Conservation (phyloP, 2,329 filamentous ascomycete genomes). For the Stagonosporopsis tanaceti region DNA sequence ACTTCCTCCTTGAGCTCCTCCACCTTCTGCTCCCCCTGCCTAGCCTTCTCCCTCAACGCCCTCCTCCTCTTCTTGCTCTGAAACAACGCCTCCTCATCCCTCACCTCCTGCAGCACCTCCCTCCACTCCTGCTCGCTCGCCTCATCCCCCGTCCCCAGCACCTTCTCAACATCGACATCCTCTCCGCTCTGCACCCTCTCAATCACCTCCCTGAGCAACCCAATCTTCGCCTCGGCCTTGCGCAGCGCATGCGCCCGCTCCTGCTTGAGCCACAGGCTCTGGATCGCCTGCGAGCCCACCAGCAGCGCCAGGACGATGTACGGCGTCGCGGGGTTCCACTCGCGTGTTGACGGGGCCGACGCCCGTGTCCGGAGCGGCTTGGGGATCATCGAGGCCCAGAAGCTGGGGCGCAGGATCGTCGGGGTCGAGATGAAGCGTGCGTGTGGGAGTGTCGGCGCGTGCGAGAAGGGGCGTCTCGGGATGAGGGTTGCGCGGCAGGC, state of each 20-base stretch:
- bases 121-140: slow-evolving; percentile 86
- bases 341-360: slow-evolving; percentile 32
- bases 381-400: slow-evolving; percentile 51
- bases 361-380: slow-evolving; percentile 32
- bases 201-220: slow-evolving; percentile 77
- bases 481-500: slow-evolving; percentile 26
- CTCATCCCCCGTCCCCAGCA: slow-evolving; percentile 79
- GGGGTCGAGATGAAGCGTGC: slow-evolving; percentile 41
- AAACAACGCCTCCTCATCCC: slow-evolving; percentile 66
- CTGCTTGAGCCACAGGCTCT: slow-evolving; percentile 83
- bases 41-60: slow-evolving; percentile 31
- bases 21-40: slow-evolving; percentile 25
- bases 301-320: slow-evolving; percentile 75
- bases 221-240: slow-evolving; percentile 80
- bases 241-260: slow-evolving; percentile 76
- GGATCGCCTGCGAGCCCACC: slow-evolving; percentile 94
- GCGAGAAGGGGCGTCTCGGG: slow-evolving; percentile 30
- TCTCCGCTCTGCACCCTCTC: slow-evolving; percentile 45
- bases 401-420: slow-evolving; percentile 46
- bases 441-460: slow-evolving; percentile 26
- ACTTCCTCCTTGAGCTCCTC: slow-evolving; percentile 2
- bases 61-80: slow-evolving; percentile 52
- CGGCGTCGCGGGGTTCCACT: slow-evolving; percentile 66
- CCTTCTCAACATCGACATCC: slow-evolving; percentile 75
- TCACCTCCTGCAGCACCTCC: slow-evolving; percentile 74